These are phyloP conservation scores for Phytophthora constricta DNA, from an alignment of 352 stramenopile genomes.

Conservation along the genomic window DNA sequence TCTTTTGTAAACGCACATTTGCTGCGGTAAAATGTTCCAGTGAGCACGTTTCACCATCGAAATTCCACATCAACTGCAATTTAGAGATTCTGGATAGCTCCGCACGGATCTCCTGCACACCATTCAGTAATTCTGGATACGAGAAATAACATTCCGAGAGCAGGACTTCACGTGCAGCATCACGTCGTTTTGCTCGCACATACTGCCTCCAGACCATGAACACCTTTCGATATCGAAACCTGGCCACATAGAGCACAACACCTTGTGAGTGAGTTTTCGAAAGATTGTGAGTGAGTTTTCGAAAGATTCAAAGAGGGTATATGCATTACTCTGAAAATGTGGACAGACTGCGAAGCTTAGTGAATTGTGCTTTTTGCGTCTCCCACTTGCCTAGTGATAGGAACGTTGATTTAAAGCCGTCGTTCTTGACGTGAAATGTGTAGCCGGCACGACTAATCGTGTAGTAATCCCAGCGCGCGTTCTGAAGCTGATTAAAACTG, in stretches of 20 bases:
- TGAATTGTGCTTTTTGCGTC: conserved; percentile 54
- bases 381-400: conserved; percentile 59
- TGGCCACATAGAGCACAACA: conserved; percentile 18
- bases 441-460: conserved; percentile 63
- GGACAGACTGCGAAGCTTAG: conserved; percentile 28
- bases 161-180: conserved; percentile 48
- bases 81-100: conserved; percentile 42
- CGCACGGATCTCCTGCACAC: conserved; percentile 39
- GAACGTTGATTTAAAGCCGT: conserved; percentile 53
- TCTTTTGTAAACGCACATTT: conserved; percentile 40
- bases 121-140: conserved; percentile 39
- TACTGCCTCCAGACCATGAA: conserved; percentile 67
- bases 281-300: not conserved
- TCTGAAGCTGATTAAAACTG: conserved; percentile 33
- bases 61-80: conserved; percentile 54
- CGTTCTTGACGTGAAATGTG: conserved; percentile 65
- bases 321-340: conserved; percentile 62
- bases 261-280: not conserved
- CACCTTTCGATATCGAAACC: conserved; percentile 74
- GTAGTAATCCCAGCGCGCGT: conserved; percentile 71
- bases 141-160: conserved; percentile 62
- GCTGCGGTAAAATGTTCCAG: conserved; percentile 39
- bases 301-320: no score
- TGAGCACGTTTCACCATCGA: conserved; percentile 42
- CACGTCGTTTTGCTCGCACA: conserved; percentile 49